Conservation (phyloP, 768 basidiomycete genomes). For the Hericium erinaceus region DNA sequence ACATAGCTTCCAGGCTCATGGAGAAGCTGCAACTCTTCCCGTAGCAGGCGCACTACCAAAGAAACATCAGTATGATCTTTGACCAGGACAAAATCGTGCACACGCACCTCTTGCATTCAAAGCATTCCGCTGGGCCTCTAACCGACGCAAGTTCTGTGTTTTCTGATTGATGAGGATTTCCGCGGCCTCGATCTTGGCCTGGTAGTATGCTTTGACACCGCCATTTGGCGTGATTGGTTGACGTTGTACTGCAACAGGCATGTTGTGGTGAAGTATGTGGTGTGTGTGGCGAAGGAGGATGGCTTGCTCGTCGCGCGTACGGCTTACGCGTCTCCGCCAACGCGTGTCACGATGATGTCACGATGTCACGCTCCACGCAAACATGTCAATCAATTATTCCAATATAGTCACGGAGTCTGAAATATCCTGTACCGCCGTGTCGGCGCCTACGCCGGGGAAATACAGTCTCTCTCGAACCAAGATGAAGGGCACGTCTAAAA, state of each 20-base stretch:
- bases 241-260: conserved; percentile 29
- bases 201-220: conserved; percentile 85
- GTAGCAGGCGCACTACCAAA: conserved; percentile 65
- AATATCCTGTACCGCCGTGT: background rate
- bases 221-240: conserved; percentile 33
- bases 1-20: conserved; percentile 97
- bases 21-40: conserved; percentile 87
- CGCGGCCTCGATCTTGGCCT: conserved; percentile 90
- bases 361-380: too few species aligned
- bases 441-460: background rate
- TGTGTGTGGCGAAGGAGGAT: background rate
- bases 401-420: background rate
- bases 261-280: conserved; percentile 10
- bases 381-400: background rate
- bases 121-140: conserved; percentile 96
- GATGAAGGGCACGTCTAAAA: too few species aligned
- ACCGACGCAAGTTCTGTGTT: conserved; percentile 88
- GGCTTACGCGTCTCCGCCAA: background rate
- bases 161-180: conserved; percentile 93
- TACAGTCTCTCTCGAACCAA: background rate
- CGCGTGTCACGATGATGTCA: too few species aligned
- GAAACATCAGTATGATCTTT: background rate
- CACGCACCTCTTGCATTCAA: conserved; percentile 83
- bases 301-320: background rate
- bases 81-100: background rate